Evolutionary conservation across 225 moss, liverwort and hornwort genomes (phyloP), one percentile per base, ranked within the genome.

Genomic region (Sphagnum contortum): DNA sequence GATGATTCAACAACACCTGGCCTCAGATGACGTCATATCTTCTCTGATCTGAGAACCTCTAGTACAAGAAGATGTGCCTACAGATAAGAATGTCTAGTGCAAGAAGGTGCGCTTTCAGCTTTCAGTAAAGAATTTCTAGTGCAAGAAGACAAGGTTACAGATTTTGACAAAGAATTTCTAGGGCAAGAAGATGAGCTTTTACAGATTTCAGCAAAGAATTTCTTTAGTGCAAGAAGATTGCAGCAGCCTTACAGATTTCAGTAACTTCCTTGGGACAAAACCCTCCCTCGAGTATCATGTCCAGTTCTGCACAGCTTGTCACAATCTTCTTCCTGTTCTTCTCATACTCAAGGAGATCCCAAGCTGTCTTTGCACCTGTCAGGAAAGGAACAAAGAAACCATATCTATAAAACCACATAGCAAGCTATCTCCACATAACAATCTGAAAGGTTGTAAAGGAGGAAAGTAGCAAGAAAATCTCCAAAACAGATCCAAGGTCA

Each of bases 251-350:
- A 96, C 98, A 91, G 44, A 98, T 86, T 75, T 98, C 93, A 55
- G 93, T 93, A 49, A 98, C 69, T 69, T 98, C 89, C 71, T 89
- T 89, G 13, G 82, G 70, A 71, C 80, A 75, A 58, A 98, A 68
- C 10, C 98, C 98, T 48, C 93, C 93, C n/a, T 85, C 89, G 68
- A 93, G 82, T 80, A 98, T 77, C 47, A 74, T 79, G 75, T 98
- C 93, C 55, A 98, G 80, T 74, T 93, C 89, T 48, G 68, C 44
- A 77, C 91, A 93, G 14, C 89, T 85, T 45, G 87, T 98, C 50
- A 65, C 74, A 69, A 93, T 89, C 73, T 70, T 78, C 76, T 68
- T 84, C 80, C 81, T 87, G 48, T 67, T 58, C 68, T 80, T 86
- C 76, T 88, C 92, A 60, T 76, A n/a, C 60, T 65, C 59, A 50